Base-by-base conservation (phyloP, 768 basidiomycete genomes). In the Phlebiopsis flavidoalba region DNA sequence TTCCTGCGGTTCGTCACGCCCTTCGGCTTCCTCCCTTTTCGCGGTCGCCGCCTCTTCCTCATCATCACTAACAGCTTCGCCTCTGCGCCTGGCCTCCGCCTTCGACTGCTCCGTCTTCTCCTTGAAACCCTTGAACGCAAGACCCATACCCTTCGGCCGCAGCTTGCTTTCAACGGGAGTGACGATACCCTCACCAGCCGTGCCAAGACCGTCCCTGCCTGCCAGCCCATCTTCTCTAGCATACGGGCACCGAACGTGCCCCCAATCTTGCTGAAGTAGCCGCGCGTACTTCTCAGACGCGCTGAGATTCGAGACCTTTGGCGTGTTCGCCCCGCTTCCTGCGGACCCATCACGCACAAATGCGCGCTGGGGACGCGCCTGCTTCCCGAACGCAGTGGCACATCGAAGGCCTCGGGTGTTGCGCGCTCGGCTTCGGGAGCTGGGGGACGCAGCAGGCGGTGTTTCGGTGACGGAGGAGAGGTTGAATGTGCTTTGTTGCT, bases 141-240 rank as follows among this genome's bases (percentile, higher is more conserved):
- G 87, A 77, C 94, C 94, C 80, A 87, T 88, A 64, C 87, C 87
- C 74, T 88, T 88, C 7, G 90, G 91, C 5, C 94, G 84, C 57
- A 94, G 65, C 70, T 93, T 95, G 67, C 83, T 85, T 71, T 95
- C 93, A 14, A 97, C 80, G 0, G 94, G 94, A 5, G 86, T 85
- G n/a, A 93, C 84, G 53, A 95, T 95, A 66, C 94, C 94, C 65
- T 88, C 85, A 1, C 88, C 88, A 1, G 75, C 74, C 1, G 80
- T 72, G 63, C 94, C 94, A 8, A 96, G 80, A 65, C 95, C 94
- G 80, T 79, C 3, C 88, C 96, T 0, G 87, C 76, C 69, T 87
- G 79, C 96, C 97, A 99, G 8, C 97, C 97, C 89, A 95, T 95
- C 77, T 95, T 98, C 33, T 84, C 83, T 22, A 99, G 83, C 84